Base-by-base conservation (phyloP, 2,329 filamentous ascomycete species). In the Cordyceps javanica region DNA sequence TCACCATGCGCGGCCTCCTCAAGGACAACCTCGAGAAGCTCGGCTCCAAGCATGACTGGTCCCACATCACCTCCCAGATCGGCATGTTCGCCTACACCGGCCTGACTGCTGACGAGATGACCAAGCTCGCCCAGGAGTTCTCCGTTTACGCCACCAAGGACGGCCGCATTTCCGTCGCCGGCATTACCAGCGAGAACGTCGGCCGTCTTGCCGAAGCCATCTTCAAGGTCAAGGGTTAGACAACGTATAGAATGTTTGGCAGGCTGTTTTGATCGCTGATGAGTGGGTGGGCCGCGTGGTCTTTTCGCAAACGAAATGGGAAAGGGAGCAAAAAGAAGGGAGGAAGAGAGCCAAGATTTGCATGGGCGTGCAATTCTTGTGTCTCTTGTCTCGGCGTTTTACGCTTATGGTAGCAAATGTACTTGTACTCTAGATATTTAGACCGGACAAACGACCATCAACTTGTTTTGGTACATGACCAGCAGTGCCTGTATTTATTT, bases 31-130 rank as follows among this genome's bases (percentile, higher is more conserved):
- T 99, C 57, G 90, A 97, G 84, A 87, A 89, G 76, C 85, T 97
- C 62, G 93, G 93, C 72, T 94, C 89, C 81, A 91, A 91, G 83
- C 91, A 95, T 76, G 90, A 97, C 81, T 99, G 94, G 94, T 90
- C 88, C 73, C 94, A 99, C 82, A 99, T 99, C 77, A 97, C 94
- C 66, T 92, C 82, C 77, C 91, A 96, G 84, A 99, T 99, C 69
- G 94, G 94, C 78, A 99, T 99, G 94, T 99, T 99, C 71, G 93
- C 94, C 67, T 99, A 96, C 83, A 99, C 94, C 54, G 94, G 94
- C 61, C 80, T 99, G 68, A 93, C 82, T 67, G 79, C 92, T 57
- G 87, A 93, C 77, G 89, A 97, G 79, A 97, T 97, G 90, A 89
- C 93, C 57, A 79, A 79, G 68, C 82, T 99, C 62, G 90, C 92